Conservation (phyloP, 2,329 filamentous ascomycete genomes). For the Onygena corvina region DNA sequence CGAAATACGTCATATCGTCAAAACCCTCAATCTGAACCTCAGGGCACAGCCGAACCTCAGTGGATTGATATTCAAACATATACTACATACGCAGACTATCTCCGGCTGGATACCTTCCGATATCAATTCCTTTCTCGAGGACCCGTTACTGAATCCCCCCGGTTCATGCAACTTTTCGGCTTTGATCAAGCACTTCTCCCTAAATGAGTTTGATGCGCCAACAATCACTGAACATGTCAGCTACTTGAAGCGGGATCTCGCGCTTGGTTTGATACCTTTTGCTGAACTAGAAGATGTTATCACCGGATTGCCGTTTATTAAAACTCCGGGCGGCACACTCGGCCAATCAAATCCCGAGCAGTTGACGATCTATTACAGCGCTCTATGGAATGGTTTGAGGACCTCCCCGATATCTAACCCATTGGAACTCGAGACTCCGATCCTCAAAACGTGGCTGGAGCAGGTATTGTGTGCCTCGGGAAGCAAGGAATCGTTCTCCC, state of each 20-base stretch:
- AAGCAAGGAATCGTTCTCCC: constrained; percentile 14
- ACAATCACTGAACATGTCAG: constrained; percentile 15
- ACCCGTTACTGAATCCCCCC: constrained; percentile 26
- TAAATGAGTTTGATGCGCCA: constrained; percentile 11
- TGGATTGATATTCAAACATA: constrained; percentile 25
- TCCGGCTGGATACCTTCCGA: constrained; percentile 17
- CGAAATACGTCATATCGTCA: constrained; percentile 22
- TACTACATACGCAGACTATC: constrained; percentile 18
- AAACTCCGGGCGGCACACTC: constrained; percentile 13
- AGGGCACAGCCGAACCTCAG: constrained; percentile 27
- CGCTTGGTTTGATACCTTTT: constrained; percentile 26
- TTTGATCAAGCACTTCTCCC: constrained; percentile 21
- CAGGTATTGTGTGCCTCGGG: constrained; percentile 18
- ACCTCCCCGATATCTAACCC: constrained; percentile 26
- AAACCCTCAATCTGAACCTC: constrained; percentile 24
- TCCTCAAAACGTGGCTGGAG: constrained; percentile 25
- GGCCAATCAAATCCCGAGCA: constrained; percentile 13
- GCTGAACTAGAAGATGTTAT: constrained; percentile 26
- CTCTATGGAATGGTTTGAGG: constrained; percentile 30
- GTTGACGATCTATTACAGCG: constrained; percentile 20
- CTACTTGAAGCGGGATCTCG: constrained; percentile 22
- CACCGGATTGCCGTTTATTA: constrained; percentile 18
- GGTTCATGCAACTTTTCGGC: constrained; percentile 28
- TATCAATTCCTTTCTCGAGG: constrained; percentile 25
- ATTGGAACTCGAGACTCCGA: constrained; percentile 23